Conservation (phyloP, 2,329 filamentous ascomycete genomes). For the Bimuria novae-zelandiae region DNA sequence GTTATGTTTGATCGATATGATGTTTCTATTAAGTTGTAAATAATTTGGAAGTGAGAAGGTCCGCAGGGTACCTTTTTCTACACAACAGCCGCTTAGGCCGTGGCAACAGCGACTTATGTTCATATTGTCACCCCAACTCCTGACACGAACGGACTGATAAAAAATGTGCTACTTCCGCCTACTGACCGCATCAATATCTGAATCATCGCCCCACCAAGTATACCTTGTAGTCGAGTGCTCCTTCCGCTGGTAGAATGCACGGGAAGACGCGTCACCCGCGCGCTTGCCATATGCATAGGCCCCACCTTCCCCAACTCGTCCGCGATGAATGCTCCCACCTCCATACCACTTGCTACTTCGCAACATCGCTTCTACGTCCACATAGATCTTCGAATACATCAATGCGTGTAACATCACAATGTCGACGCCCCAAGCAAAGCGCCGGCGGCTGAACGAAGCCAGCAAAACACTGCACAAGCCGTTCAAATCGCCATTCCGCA, state of each 20-base stretch:
- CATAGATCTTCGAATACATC: neutral
- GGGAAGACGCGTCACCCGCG: constrained; percentile 1
- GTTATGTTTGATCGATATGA: constrained; percentile 67
- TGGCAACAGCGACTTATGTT: no score
- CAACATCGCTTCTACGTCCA: neutral
- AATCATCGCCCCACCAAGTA: no score
- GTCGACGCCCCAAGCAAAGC: constrained; percentile 62
- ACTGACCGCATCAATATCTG: no score
- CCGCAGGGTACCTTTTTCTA: neutral
- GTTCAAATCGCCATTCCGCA: constrained; percentile 72
- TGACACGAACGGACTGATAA: no score
- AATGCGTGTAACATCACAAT: constrained; percentile 31
- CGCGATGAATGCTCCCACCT: neutral
- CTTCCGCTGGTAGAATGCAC: neutral
- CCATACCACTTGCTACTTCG: neutral
- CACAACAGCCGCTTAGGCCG: neutral
- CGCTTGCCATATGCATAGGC: neutral
- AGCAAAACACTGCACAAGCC: constrained; percentile 67
- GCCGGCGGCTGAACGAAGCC: constrained; percentile 64
- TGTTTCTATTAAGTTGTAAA: constrained; percentile 71
- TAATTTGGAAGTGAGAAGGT: no score
- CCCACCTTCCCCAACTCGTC: neutral
- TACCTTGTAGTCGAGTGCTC: neutral
- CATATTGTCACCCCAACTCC: no score
- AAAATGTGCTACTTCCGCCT: no score